Evolutionary conservation across 2,329 filamentous ascomycete genomes (phyloP).

Genomic region (Verticillium tricorpus): DNA sequence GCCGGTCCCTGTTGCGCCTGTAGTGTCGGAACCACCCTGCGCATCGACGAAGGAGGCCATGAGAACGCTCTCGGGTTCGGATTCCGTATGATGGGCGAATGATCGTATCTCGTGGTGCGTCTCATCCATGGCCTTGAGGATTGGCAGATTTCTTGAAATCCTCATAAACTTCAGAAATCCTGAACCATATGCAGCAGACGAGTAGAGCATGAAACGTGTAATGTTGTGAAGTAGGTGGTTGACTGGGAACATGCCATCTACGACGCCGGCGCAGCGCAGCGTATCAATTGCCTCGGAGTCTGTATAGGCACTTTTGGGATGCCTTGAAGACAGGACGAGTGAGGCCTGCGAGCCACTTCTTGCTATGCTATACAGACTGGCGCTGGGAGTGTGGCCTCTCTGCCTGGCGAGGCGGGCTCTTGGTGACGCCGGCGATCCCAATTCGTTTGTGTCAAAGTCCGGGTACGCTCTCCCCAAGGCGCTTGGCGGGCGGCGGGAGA

Average conservation of each 20-base stretch:
- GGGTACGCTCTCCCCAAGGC: slow-evolving; percentile 21
- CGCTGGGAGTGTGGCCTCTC: slow-evolving; percentile 42
- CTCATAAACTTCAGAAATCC: slow-evolving; percentile 60
- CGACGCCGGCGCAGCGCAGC: slow-evolving; percentile 46
- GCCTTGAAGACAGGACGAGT: slow-evolving; percentile 44
- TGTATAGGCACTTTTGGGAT: slow-evolving; percentile 42
- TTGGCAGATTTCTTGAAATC: slow-evolving; percentile 48
- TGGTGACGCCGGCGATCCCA: background rate
- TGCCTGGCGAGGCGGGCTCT: slow-evolving; percentile 23
- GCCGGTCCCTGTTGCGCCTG: slow-evolving; percentile 60
- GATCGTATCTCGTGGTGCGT: slow-evolving; percentile 58
- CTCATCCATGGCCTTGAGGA: slow-evolving; percentile 33
- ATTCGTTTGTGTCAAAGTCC: slow-evolving; percentile 5
- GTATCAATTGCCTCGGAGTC: slow-evolving; percentile 43
- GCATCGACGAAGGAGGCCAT: slow-evolving; percentile 68
- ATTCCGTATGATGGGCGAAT: slow-evolving; percentile 59
- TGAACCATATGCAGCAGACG: slow-evolving; percentile 62
- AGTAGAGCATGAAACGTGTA: slow-evolving; percentile 61
- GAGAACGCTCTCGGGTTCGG: slow-evolving; percentile 54
- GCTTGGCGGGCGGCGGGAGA: slow-evolving; percentile 22
- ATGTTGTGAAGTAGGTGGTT: slow-evolving; percentile 59
- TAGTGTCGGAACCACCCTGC: slow-evolving; percentile 61
- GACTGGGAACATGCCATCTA: slow-evolving; percentile 55
- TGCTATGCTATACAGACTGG: slow-evolving; percentile 59
- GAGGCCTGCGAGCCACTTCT: slow-evolving; percentile 53